Conservation (phyloP, 2,329 filamentous ascomycete species). For the Mycosphaerella arachidis region DNA sequence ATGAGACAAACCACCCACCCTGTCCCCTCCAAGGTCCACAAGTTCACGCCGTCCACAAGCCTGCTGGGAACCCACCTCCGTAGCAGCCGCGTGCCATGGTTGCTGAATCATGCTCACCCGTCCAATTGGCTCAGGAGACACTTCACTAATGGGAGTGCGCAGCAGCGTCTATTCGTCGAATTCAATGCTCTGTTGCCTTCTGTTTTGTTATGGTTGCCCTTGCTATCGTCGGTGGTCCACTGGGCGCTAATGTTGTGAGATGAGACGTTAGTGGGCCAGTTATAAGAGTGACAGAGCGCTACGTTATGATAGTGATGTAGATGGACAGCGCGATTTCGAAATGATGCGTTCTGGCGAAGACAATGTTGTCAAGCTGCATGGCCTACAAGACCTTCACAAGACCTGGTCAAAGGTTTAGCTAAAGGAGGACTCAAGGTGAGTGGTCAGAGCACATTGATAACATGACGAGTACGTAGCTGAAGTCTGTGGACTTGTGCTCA, state of each 20-base stretch:
- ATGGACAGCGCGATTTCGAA: too few species aligned
- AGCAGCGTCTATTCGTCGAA: constrained; percentile 2
- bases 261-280: background rate
- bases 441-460: too few species aligned
- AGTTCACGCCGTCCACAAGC: background rate
- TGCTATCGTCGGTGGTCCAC: background rate
- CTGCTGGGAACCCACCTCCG: background rate
- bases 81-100: background rate
- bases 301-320: too few species aligned
- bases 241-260: background rate
- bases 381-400: too few species aligned
- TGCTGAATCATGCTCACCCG: background rate
- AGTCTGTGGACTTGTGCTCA: background rate
- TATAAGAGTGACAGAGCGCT: too few species aligned
- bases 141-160: constrained; percentile 3
- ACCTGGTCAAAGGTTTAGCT: too few species aligned
- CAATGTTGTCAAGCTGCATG: too few species aligned
- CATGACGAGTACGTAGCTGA: too few species aligned
- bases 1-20: background rate
- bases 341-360: too few species aligned
- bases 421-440: too few species aligned
- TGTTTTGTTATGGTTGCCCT: background rate
- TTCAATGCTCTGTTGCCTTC: background rate
- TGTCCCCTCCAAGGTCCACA: background rate
- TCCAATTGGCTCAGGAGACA: background rate